Evolutionary conservation across 768 basidiomycete species (phyloP).

Genomic region (Lenzites betulinus): DNA sequence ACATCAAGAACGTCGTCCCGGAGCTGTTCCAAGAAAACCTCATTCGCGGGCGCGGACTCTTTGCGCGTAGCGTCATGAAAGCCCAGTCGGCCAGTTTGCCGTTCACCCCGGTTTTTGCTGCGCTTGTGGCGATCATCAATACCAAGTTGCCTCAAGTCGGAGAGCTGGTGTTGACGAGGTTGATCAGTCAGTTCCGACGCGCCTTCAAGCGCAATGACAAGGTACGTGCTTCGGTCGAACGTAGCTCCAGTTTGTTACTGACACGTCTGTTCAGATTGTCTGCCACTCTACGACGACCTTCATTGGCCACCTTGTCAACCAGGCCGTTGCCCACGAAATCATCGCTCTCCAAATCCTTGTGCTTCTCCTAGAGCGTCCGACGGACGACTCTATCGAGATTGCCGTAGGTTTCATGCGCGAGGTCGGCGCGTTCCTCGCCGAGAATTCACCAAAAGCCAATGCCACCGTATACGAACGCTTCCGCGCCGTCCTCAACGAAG

Average conservation of each 20-base stretch:
- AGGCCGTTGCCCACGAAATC: constrained; percentile 90
- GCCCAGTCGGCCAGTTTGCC: constrained; percentile 96
- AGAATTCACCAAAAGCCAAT: constrained; percentile 94
- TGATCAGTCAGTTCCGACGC: constrained; percentile 93
- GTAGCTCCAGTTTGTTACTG: neutral
- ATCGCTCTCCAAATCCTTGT: constrained; percentile 94
- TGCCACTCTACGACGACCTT: constrained; percentile 70
- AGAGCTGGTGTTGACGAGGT: constrained; percentile 83
- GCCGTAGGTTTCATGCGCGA: constrained; percentile 97
- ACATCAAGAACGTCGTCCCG: constrained; percentile 92
- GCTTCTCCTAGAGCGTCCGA: constrained; percentile 92
- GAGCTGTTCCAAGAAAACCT: constrained; percentile 94
- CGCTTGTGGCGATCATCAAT: constrained; percentile 92
- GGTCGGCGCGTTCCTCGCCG: constrained; percentile 91
- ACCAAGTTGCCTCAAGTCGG: constrained; percentile 97
- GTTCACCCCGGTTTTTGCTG: constrained; percentile 96
- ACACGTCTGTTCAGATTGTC: constrained; percentile 61
- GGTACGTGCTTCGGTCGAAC: constrained; percentile 44
- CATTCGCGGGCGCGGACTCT: constrained; percentile 89
- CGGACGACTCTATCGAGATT: constrained; percentile 98
- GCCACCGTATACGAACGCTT: constrained; percentile 96
- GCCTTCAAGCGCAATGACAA: constrained; percentile 98
- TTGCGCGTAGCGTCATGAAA: constrained; percentile 95
- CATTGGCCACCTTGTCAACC: constrained; percentile 89
- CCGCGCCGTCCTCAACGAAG: constrained; percentile 95